Evolutionary conservation across 192 early-diverging fungal genomes (phyloP), one percentile per base, ranked within the genome.

Genomic region (Haplosporangium gracile): DNA sequence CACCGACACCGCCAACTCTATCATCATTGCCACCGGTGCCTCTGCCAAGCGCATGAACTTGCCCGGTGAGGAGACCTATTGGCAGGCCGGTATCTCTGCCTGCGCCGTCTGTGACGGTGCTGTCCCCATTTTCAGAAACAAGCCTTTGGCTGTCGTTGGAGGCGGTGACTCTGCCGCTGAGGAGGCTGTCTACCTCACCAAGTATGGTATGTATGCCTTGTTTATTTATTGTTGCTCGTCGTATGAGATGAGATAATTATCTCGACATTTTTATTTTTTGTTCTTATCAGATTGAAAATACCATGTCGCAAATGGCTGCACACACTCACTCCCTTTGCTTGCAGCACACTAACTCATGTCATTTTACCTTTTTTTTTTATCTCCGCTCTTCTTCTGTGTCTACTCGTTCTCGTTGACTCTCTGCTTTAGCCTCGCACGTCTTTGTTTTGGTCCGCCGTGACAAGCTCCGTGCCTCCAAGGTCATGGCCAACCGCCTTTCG

Each of bases 41-140:
- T 98, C 97, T n/a, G 98, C 98, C 73, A 98, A 97, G 91, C 92
- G 98, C 72, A 92, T 97, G 89, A 26, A 92, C 88, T 95, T 99
- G 75, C 91, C 93, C 45, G 98, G 98, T 75, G 98, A 99, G 84
- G 98, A 98, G 63, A 90, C 76, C 26, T 98, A 96, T 92, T 99
- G 98, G 98, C 97, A 99, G 89, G 95, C 95, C n/a, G 98, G 98
- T 80, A 99, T 99, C 90, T 97, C 96, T 74, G 98, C 98, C 9
- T 99, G 98, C 82, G 98, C 98, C 71, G 98, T 99, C 63, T 99
- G 98, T 90, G 98, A 99, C 88, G 98, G 98, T 81, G 97, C 98
- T 65, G 97, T 96, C 26, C 98, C 98, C 26, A 97, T 99, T 78
- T 99, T 99, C 94, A 93, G 97, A 80, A 96, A 98, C 88, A 97